Base-by-base conservation (phyloP, 1,284 basidiomycete genomes). In the Pseudozyma thailandica region DNA sequence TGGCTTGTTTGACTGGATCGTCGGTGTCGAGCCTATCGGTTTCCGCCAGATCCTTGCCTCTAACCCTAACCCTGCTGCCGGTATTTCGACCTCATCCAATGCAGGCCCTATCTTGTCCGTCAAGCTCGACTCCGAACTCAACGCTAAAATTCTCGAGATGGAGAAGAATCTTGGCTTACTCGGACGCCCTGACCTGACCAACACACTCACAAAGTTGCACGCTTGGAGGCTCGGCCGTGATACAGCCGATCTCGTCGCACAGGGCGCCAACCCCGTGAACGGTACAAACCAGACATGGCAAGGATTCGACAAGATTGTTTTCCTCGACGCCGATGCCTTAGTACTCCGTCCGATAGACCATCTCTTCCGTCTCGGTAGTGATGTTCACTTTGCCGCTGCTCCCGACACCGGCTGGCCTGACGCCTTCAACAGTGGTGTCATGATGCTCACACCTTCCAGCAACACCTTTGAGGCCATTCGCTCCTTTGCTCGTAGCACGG, bases 381-480 rank as follows among this genome's bases (percentile, higher is more conserved):
- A n/a, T 26, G 52, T 72, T 6, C 56, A 52, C 33, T 84, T 87
- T 72, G 91, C 94, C 39, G 95, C 95, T 10, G 91, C 90, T 16
- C 93, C 95, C 6, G 95, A 98, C 83, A 92, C 93, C 27, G 95
- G 95, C 72, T 98, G 95, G 95, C 95, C 95, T 37, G 95, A 98
- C 84, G 94, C 95, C 62, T 98, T 98, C 86, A 98, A 98, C 83
- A 95, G 94, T 23, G 95, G 95, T 38, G 89, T 98, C 44, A 88
- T 98, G 85, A 92, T 97, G 54, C 84, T 94, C 44, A 87, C 87
- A 38, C 95, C 95, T 0, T 89, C 90, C 2, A 86, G 90, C 71
- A 88, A 89, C 51, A 93, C 93, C 75, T 98, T 96, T 83, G 85
- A 88, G 2, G 87, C 90, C 46, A 86, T 98, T 50, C 87, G 86